phyloP scores from a whole-genome alignment of 176 grass and related monocot species.

The Paspalum notatum region DNA sequence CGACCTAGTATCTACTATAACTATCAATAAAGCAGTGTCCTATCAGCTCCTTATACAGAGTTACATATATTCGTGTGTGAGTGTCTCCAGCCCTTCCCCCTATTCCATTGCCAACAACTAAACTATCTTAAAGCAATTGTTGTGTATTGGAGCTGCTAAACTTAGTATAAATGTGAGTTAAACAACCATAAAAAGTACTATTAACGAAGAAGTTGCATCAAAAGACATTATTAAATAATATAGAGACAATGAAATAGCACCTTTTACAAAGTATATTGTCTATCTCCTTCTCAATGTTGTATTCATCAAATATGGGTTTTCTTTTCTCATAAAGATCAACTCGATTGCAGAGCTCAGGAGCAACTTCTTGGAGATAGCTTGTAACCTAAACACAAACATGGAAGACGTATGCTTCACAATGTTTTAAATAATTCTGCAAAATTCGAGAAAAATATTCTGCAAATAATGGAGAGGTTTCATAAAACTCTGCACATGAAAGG shows the following conservation, averaged over 20 bases:
- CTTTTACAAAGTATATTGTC: slow-evolving; percentile 92
- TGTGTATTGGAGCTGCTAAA: too few species aligned
- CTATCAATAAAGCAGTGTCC: too few species aligned
- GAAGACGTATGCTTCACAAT: slow-evolving; percentile 16
- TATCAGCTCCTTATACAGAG: too few species aligned
- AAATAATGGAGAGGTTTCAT: too few species aligned
- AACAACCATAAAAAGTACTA: background rate
- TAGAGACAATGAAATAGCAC: slow-evolving; percentile 41
- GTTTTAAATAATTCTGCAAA: slow-evolving; percentile 21
- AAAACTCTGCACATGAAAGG: too few species aligned
- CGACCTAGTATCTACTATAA: too few species aligned
- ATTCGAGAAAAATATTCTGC: background rate
- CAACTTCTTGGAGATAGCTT: slow-evolving; percentile 89
- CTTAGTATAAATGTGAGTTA: background rate
- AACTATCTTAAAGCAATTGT: too few species aligned
- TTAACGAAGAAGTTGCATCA: background rate
- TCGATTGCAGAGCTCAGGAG: slow-evolving; percentile 84
- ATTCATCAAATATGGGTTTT: slow-evolving; percentile 93
- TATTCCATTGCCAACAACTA: too few species aligned
- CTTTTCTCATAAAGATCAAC: slow-evolving; percentile 83
- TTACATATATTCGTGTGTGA: too few species aligned
- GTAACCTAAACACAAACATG: slow-evolving; percentile 60
- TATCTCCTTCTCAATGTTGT: slow-evolving; percentile 93
- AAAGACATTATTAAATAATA: slow-evolving; percentile 13
- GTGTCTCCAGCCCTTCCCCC: too few species aligned